Evolutionary conservation across 768 basidiomycete genomes (phyloP).

Genomic region (Tulasnella sp.): DNA sequence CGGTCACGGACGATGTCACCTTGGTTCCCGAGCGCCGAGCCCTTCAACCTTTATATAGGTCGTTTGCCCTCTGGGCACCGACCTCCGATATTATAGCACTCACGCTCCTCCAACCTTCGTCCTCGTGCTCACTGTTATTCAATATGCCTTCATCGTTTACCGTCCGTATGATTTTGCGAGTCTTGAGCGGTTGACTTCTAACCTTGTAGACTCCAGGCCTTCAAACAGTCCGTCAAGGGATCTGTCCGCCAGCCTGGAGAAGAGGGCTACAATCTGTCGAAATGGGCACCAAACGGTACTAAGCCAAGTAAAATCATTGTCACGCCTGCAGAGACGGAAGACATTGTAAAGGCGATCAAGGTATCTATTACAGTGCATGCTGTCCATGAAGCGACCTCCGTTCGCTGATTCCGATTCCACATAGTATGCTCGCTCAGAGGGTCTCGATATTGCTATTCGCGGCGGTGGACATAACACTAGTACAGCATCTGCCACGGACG

Average conservation of each 20-base stretch:
- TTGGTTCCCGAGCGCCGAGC: too few relatives aligned
- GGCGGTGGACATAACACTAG: too few relatives aligned
- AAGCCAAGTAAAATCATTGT: neutral
- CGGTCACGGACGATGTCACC: too few relatives aligned
- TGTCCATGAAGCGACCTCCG: neutral
- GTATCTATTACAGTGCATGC: neutral
- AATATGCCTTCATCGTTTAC: too few relatives aligned
- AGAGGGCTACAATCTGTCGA: slow-evolving; percentile 15
- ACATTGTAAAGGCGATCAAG: slow-evolving; percentile 13
- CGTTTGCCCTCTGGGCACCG: too few relatives aligned
- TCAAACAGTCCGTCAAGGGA: slow-evolving; percentile 9
- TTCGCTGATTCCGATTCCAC: neutral
- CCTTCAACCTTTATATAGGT: too few relatives aligned
- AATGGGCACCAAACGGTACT: slow-evolving; percentile 4
- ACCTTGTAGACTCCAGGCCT: neutral
- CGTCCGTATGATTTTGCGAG: too few relatives aligned
- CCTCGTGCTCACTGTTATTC: too few relatives aligned
- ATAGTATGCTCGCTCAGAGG: slow-evolving; percentile 11
- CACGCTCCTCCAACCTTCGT: too few relatives aligned
- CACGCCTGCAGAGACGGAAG: neutral
- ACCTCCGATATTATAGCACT: too few relatives aligned
- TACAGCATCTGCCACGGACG: too few relatives aligned
- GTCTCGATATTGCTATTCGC: too few relatives aligned
- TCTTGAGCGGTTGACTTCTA: neutral
- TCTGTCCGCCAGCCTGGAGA: neutral